phyloP scores from a whole-genome alignment of 805 yeast genomes.

The Yarrowia sp. region DNA sequence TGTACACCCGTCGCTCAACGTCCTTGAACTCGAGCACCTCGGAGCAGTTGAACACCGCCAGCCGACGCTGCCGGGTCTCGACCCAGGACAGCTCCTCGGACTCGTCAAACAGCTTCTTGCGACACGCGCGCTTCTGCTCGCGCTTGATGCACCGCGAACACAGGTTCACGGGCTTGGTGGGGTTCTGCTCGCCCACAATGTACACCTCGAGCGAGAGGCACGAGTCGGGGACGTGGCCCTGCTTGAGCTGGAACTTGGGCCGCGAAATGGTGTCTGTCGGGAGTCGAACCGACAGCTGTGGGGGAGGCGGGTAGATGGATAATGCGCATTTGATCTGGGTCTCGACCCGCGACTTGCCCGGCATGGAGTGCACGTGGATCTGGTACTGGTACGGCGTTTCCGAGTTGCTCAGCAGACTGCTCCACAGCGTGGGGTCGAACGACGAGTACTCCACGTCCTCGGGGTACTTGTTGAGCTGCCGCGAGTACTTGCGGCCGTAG shows the following conservation, averaged over 20 bases:
- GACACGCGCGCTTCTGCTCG: slow-evolving; percentile 89
- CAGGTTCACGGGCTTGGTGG: slow-evolving; percentile 58
- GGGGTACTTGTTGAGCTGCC: slow-evolving; percentile 18
- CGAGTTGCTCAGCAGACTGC: background rate
- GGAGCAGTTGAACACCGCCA: slow-evolving; percentile 86
- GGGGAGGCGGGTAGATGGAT: slow-evolving; percentile 71
- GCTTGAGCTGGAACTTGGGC: slow-evolving; percentile 68
- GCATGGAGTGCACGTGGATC: slow-evolving; percentile 48
- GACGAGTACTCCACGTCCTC: slow-evolving; percentile 20
- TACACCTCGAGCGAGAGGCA: slow-evolving; percentile 61
- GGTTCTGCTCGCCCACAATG: slow-evolving; percentile 59
- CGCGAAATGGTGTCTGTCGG: slow-evolving; percentile 87
- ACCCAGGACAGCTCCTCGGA: slow-evolving; percentile 78
- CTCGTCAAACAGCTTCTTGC: slow-evolving; percentile 76
- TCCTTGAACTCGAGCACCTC: slow-evolving; percentile 43
- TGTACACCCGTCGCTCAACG: slow-evolving; percentile 49
- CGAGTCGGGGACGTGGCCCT: slow-evolving; percentile 32
- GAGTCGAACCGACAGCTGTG: slow-evolving; percentile 66
- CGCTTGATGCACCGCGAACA: slow-evolving; percentile 88
- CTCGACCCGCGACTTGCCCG: slow-evolving; percentile 85
- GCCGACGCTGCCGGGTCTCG: slow-evolving; percentile 69
- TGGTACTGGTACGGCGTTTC: slow-evolving; percentile 17
- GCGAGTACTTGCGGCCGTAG: slow-evolving; percentile 12
- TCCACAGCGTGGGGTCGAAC: slow-evolving; percentile 2
- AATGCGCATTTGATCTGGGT: slow-evolving; percentile 84